These are phyloP conservation scores for Lagenaria siceraria DNA, from an alignment of 306 rosid genomes.

Conservation along the genomic window DNA sequence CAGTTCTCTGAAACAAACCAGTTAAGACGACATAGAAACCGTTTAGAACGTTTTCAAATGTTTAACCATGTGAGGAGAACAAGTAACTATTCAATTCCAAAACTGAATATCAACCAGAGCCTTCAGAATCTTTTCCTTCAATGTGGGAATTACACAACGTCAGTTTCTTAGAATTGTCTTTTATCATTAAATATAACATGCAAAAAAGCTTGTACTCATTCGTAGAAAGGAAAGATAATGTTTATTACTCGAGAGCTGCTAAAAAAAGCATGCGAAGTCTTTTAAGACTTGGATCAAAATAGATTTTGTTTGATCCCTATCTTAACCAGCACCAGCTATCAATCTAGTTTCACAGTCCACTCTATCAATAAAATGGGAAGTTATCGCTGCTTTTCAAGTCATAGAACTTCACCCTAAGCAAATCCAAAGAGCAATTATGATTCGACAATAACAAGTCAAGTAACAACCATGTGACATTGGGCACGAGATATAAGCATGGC, in stretches of 20 bases:
- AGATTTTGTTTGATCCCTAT: neutral
- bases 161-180: neutral
- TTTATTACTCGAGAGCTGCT: neutral
- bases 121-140: neutral
- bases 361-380: neutral
- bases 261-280: neutral
- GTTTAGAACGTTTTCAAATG: neutral
- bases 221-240: neutral
- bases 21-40: constrained; percentile 1
- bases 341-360: neutral
- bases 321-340: neutral
- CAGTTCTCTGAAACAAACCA: constrained; percentile 37
- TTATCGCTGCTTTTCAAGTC: neutral
- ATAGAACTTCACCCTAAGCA: neutral
- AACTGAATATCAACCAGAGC: neutral
- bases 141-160: neutral
- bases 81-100: neutral
- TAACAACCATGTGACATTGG: neutral
- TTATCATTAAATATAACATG: neutral
- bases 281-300: neutral
- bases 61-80: neutral
- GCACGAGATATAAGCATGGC: neutral
- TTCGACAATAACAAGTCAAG: too few species aligned
- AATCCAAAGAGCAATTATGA: neutral
- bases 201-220: neutral